Conservation (phyloP, 257 asterid genomes). For the Ocimum tenuiflorum region DNA sequence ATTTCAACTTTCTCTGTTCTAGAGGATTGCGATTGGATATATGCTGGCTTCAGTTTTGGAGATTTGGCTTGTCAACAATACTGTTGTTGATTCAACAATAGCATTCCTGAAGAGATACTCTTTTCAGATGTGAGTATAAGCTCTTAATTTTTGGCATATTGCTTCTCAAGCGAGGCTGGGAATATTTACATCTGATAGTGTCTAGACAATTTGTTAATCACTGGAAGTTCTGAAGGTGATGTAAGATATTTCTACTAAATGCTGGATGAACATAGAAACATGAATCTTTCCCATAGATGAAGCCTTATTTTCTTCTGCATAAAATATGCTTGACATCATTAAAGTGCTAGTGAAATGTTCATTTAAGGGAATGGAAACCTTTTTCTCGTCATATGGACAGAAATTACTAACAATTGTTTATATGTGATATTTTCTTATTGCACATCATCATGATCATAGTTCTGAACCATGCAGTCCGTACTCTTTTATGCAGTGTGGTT, state of each 20-base stretch:
- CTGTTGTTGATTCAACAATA: slow-evolving; percentile 48
- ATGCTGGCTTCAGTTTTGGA: slow-evolving; percentile 64
- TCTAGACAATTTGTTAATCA: neutral
- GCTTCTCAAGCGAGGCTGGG: neutral
- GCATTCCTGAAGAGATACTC: slow-evolving; percentile 61
- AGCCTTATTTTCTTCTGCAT: neutral
- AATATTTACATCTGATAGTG: neutral
- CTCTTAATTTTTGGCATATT: slow-evolving; percentile 12
- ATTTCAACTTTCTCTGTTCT: slow-evolving; percentile 20
- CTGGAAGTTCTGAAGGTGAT: neutral
- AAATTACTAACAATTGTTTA: neutral
- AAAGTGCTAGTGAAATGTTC: neutral
- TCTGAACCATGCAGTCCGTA: slow-evolving; percentile 18
- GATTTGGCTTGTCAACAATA: slow-evolving; percentile 63
- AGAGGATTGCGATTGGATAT: slow-evolving; percentile 89
- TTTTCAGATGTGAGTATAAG: slow-evolving; percentile 60
- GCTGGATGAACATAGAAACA: neutral
- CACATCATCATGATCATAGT: neutral
- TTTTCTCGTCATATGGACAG: neutral
- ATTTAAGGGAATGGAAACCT: neutral
- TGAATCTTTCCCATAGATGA: neutral
- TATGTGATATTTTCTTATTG: neutral
- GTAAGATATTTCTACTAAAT: neutral
- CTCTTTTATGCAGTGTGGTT: slow-evolving; percentile 43
- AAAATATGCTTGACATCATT: neutral